Percentiles rank a stretch among this genome's conserved stretches.
Conservation (phyloP, 2,329 filamentous ascomycete genomes). For the Leptographium galeiforme region DNA sequence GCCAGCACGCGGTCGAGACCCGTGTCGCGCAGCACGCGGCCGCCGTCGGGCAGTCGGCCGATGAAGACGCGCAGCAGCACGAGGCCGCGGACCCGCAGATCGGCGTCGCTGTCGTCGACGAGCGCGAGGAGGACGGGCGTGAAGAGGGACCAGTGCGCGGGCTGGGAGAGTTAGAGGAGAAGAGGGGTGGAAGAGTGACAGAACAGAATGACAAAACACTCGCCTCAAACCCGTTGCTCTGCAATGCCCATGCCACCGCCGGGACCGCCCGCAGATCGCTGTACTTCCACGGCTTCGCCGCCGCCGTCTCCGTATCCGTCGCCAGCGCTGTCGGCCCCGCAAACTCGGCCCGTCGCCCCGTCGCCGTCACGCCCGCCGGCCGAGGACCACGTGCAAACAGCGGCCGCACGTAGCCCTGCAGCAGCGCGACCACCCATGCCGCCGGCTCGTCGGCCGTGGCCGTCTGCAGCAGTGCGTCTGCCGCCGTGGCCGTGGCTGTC, state of each 20-base stretch:
- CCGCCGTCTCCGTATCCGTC: constrained; percentile 20
- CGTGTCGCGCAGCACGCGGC: constrained; percentile 21
- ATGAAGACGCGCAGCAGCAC: constrained; percentile 41
- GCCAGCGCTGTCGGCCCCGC: constrained; percentile 20
- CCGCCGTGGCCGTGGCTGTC: constrained; percentile 16
- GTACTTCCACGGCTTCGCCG: constrained; percentile 49
- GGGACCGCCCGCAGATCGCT: constrained; percentile 35
- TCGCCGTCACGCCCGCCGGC: constrained; percentile 38
- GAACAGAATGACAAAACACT: not conserved
- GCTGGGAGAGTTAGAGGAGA: constrained; percentile 24
- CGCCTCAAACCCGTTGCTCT: constrained; percentile 28
- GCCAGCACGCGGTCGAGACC: constrained; percentile 57
- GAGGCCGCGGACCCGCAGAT: constrained; percentile 43
- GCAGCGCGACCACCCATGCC: constrained; percentile 38
- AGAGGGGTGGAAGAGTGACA: not conserved
- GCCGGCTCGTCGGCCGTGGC: not conserved
- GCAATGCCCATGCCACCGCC: constrained; percentile 49
- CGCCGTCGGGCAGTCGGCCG: constrained; percentile 29
- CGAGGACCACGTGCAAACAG: constrained; percentile 48
- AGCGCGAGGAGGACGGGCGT: constrained; percentile 58
- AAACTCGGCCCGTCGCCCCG: constrained; percentile 41
- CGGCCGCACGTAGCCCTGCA: constrained; percentile 51
- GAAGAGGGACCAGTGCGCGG: constrained; percentile 50
- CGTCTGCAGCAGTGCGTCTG: constrained; percentile 16
- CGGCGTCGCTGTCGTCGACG: constrained; percentile 46